Percentiles rank a stretch among this genome's conserved stretches.
phyloP scores from a whole-genome alignment of 2,329 filamentous ascomycete species.

The Domatiomyces catenatus region DNA sequence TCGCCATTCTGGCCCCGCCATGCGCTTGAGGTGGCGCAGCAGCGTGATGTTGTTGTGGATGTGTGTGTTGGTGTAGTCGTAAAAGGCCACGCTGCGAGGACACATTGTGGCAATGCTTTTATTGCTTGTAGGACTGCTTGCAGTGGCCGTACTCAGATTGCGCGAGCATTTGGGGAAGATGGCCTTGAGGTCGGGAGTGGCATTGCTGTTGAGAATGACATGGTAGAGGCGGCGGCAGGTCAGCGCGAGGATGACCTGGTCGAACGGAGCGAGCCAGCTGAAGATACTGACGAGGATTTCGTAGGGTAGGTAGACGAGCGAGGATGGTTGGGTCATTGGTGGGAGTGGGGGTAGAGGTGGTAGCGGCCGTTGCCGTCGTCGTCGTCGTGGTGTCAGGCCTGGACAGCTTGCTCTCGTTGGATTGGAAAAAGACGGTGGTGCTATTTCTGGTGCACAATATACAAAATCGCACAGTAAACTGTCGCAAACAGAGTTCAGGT shows the following conservation, averaged over 20 bases:
- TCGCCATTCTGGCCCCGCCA: neutral
- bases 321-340: neutral
- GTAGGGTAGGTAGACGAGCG: neutral
- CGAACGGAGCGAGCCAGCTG: neutral
- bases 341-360: neutral
- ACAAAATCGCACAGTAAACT: neutral
- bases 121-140: too few relatives aligned
- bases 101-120: too few relatives aligned
- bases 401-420: neutral
- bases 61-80: neutral
- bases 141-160: too few relatives aligned
- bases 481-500: neutral
- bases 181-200: slow-evolving; percentile 36
- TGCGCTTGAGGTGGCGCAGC: neutral
- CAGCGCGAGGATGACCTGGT: neutral
- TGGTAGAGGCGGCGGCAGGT: slow-evolving; percentile 27
- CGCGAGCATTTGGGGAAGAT: neutral
- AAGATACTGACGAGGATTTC: neutral
- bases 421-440: neutral
- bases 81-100: too few relatives aligned
- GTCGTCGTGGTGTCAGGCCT: too few relatives aligned
- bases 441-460: too few relatives aligned
- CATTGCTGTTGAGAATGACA: slow-evolving; percentile 43
- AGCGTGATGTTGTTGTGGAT: neutral
- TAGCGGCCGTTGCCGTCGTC: too few relatives aligned